Base-by-base conservation (phyloP, 257 asterid species). In the Solanum corneliomulleri region DNA sequence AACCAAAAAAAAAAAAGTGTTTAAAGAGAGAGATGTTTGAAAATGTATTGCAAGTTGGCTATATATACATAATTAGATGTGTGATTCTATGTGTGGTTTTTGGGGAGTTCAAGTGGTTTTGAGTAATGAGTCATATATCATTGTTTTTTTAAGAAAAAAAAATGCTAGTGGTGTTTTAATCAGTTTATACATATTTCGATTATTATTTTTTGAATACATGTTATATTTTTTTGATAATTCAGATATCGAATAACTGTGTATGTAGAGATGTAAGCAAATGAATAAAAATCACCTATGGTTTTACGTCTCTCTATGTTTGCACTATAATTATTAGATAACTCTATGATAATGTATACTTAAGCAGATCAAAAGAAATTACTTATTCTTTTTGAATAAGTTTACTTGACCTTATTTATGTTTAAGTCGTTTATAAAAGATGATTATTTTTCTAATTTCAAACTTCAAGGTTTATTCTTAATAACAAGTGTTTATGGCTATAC, bases 11-110 rank as follows among this genome's bases (percentile, higher is more conserved):
- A 21, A 85, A 77, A 72, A 42, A 13, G 71, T 64, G 86, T 29
- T 14, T 71, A 35, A 35, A 75, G 42, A 74, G 70, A 74, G 72
- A 42, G 86, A 64, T 80, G 75, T 75, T 58, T 88, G 89, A 42
- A 41, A 77, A 71, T 83, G 56, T 68, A 74, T 68, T 80, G 85
- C 75, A 88, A 86, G 88, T 80, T 89, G 87, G 76, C 60, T 84
- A 84, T 84, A 84, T 66, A 84, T 84, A 84, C 66, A 84, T 64
- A 64, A 29, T 39, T 39, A 18, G 42, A 68, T 84, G 62, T 84
- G 39, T 49, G 29, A 47, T 4, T 29, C 44, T 80, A 1, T 29
- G 85, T 45, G 84, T 27, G 68, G 68, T 80, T 80, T 80, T 47
- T 80, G 16, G 66, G 1, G 84, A 29, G 44, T 49, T 80, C 18